Conservation (phyloP, 495 filamentous ascomycete species). For the Apodospora peruviana region DNA sequence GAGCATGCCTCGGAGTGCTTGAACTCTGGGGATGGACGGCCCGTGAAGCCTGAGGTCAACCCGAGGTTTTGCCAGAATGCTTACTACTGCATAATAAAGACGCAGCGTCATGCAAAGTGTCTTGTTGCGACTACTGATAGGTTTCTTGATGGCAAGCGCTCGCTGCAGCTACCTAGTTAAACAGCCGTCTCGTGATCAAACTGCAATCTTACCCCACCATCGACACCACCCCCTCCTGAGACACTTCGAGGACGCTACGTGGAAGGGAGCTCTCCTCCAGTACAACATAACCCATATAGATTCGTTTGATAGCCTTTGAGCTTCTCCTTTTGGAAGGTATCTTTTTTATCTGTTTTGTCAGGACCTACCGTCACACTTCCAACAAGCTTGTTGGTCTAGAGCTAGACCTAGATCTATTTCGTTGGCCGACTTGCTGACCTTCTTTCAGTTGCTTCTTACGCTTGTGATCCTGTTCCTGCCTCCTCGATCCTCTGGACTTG, state of each 20-base stretch:
- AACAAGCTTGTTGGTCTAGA: too few species aligned
- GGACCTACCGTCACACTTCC: too few species aligned
- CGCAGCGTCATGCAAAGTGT: neutral
- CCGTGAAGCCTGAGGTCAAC: neutral
- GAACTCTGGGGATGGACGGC: constrained; percentile 1
- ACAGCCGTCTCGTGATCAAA: neutral
- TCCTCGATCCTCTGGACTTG: neutral
- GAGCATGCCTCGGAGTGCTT: too few species aligned
- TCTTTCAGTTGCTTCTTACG: too few species aligned
- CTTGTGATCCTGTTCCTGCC: neutral
- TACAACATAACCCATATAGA: too few species aligned
- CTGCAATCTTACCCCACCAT: neutral
- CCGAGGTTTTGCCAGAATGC: constrained; percentile 17
- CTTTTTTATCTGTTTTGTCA: too few species aligned
- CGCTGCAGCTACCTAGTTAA: neutral
- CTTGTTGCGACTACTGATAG: neutral
- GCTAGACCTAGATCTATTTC: too few species aligned
- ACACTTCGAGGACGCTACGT: neutral
- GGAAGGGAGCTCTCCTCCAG: too few species aligned
- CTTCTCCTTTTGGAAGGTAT: too few species aligned
- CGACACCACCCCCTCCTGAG: neutral
- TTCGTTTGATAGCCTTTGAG: too few species aligned
- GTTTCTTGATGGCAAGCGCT: neutral
- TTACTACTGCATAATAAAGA: neutral
- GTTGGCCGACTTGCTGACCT: too few species aligned